Evolutionary conservation across 768 basidiomycete genomes (phyloP), one percentile per base, ranked within the genome.

Genomic region (Mycena floridula): DNA sequence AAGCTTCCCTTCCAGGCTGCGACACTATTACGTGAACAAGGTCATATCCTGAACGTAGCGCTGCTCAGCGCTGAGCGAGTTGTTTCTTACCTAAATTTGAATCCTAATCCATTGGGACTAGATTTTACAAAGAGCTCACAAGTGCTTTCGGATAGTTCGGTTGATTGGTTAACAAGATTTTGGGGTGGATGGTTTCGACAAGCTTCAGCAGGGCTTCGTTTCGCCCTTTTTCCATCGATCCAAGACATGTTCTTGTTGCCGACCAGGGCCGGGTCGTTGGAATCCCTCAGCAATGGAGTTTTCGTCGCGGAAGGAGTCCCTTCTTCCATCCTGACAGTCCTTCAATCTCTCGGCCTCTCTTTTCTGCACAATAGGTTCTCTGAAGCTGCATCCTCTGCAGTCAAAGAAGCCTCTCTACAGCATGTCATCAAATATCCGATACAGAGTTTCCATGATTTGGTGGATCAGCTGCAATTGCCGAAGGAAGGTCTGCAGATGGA

Each of bases 101-200:
- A 60, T 43, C 55, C 58, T 0, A 52, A 48, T 9, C 59, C 50
- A 7, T 45, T 63, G 3, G 55, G 54, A 2, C 48, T 63, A 3
- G 51, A 59, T 24, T 47, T 58, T 13, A 58, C 1, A 26, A 32
- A 27, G 41, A 41, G n/a, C 46, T 49, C 26, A 44, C 47, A n/a
- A 42, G 40, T 23, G 45, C 44, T 23, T 46, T 48, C 5, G 27
- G 46, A 49, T 7, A 41, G 26, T 5, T 38, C 50, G 8, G 44
- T 68, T 15, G 35, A 45, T 5, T 73, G 69, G 68, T 44, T 74
- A n/a, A 53, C 59, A 1, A 40, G 43, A 2, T 76, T 75, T 47
- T 77, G 74, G 76, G n/a, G n/a, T n/a, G 32, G 42, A 3, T 76
- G 73, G 74, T 40, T 69, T 11, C n/a, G 37, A 52, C 47, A 5